These are phyloP conservation scores for Cercospora zeae-maydis DNA, from an alignment of 2,329 filamentous ascomycete species.

Conservation along the genomic window DNA sequence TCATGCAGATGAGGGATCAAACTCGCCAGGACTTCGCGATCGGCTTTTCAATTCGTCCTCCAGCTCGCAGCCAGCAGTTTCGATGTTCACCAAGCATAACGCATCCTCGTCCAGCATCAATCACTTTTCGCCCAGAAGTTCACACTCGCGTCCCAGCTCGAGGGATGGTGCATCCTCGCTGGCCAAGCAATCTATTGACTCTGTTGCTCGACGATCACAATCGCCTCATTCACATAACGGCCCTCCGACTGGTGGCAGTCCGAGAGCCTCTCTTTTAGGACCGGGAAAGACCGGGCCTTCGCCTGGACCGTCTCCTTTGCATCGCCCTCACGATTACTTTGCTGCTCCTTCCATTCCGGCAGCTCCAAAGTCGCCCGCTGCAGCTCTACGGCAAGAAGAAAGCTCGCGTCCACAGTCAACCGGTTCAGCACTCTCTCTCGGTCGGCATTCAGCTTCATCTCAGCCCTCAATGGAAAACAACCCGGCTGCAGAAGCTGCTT, in stretches of 20 bases:
- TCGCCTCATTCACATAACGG: slow-evolving; percentile 15
- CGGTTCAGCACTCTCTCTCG: slow-evolving; percentile 22
- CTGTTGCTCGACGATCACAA: slow-evolving; percentile 6
- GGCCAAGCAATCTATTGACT: slow-evolving; percentile 2
- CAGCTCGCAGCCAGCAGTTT: neutral
- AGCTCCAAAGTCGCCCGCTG: slow-evolving; percentile 19
- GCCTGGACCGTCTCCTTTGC: slow-evolving; percentile 19
- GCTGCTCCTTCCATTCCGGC: slow-evolving; percentile 11
- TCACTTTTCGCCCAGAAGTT: slow-evolving; percentile 5
- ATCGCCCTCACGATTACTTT: slow-evolving; percentile 24
- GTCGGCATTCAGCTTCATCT: slow-evolving; percentile 25
- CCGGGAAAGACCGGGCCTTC: slow-evolving; percentile 13
- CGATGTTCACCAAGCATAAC: slow-evolving; percentile 19
- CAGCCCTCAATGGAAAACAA: slow-evolving; percentile 25
- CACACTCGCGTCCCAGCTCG: slow-evolving; percentile 22
- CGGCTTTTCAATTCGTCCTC: neutral
- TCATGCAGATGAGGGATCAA: slow-evolving; percentile 12
- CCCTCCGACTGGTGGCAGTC: slow-evolving; percentile 16
- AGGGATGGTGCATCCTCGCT: slow-evolving; percentile 18
- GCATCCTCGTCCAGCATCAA: slow-evolving; percentile 22
- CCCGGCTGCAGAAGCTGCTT: slow-evolving; percentile 60
- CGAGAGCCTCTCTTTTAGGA: slow-evolving; percentile 18
- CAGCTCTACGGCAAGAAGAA: slow-evolving; percentile 24
- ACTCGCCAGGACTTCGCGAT: slow-evolving; percentile 17
- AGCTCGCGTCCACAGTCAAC: slow-evolving; percentile 23